Conservation (phyloP, 345 rosid genomes). For the Turnera subulata region DNA sequence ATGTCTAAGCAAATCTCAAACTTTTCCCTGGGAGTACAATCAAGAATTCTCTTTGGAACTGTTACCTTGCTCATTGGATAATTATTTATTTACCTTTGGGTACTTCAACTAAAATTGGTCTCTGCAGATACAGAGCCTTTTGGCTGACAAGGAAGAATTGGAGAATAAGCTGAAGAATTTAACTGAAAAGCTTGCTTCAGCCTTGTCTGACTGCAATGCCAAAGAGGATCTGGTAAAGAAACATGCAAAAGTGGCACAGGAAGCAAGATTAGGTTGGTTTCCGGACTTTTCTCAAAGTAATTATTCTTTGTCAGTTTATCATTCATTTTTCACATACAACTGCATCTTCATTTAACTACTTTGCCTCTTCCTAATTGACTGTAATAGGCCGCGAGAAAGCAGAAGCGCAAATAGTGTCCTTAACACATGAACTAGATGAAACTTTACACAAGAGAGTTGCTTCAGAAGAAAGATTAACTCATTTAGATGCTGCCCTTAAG, state of each 20-base stretch:
- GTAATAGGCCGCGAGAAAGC: conserved; percentile 58
- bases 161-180: conserved; percentile 49
- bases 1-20: too few relatives aligned
- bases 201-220: conserved; percentile 39
- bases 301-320: not conserved
- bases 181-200: conserved; percentile 53
- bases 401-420: conserved; percentile 49
- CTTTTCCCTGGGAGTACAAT: too few relatives aligned
- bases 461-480: conserved; percentile 48
- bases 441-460: conserved; percentile 47
- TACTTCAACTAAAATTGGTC: conserved; percentile 5
- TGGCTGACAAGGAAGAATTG: conserved; percentile 47
- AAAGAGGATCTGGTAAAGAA: conserved; percentile 52
- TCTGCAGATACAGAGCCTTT: conserved; percentile 39
- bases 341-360: not conserved
- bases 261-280: conserved; percentile 52
- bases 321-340: too few relatives aligned
- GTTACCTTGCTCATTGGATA: not conserved
- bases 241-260: conserved; percentile 49
- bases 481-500: conserved; percentile 68
- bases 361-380: conserved; percentile 9
- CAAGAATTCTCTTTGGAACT: not conserved
- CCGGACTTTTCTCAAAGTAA: too few relatives aligned
- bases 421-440: conserved; percentile 55
- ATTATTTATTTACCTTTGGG: not conserved